Conservation (phyloP, 2,329 filamentous ascomycete species). For the Penicillium sp. region DNA sequence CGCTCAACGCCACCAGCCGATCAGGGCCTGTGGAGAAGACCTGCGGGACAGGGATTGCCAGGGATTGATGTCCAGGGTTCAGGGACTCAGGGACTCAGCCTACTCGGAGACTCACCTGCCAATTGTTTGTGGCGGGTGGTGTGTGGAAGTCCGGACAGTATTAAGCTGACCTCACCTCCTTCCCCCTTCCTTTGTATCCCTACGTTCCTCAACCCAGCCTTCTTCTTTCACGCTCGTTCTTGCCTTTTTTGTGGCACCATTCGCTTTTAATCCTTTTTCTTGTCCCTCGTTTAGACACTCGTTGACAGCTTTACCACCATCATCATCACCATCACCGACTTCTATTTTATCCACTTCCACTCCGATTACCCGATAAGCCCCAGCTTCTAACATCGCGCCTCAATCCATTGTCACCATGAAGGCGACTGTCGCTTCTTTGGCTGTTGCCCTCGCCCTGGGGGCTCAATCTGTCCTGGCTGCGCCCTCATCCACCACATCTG, state of each 20-base stretch:
- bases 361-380: not conserved
- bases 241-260: constrained; percentile 27
- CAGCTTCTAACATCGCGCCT: not conserved
- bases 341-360: too few relatives aligned
- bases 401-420: constrained; percentile 53
- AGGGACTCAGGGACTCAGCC: not conserved
- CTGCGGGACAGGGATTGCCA: constrained; percentile 3
- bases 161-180: not conserved
- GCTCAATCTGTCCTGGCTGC: constrained; percentile 50
- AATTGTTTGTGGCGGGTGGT: not conserved
- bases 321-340: not conserved
- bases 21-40: not conserved
- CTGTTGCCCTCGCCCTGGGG: constrained; percentile 49
- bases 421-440: constrained; percentile 48
- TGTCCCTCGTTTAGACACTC: constrained; percentile 20
- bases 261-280: constrained; percentile 28
- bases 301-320: not conserved
- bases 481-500: constrained; percentile 27
- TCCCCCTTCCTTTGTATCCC: constrained; percentile 11
- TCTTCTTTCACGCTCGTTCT: constrained; percentile 20
- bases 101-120: not conserved
- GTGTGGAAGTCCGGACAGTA: not conserved
- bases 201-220: constrained; percentile 16
- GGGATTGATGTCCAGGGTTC: not conserved
- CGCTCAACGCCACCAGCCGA: constrained; percentile 1